Evolutionary conservation across 2,329 filamentous ascomycete species (phyloP).

Genomic region (Ophiostoma perfectum): DNA sequence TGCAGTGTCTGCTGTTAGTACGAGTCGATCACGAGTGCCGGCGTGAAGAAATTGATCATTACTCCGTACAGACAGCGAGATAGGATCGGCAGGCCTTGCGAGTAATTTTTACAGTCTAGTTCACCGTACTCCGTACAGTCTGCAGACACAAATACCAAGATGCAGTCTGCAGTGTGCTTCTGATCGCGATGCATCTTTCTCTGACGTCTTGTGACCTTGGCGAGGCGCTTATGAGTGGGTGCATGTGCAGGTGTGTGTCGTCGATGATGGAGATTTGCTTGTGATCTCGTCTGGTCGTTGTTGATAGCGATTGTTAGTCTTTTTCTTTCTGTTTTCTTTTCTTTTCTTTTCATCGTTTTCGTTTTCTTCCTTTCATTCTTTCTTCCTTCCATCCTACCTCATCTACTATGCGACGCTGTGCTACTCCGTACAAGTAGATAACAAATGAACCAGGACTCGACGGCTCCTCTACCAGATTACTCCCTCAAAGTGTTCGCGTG

Average conservation of each 20-base stretch:
- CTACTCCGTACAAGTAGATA: too few relatives aligned
- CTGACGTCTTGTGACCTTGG: conserved; percentile 8
- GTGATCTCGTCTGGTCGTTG: background rate
- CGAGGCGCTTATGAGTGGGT: background rate
- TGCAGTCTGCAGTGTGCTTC: background rate
- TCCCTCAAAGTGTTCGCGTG: too few relatives aligned
- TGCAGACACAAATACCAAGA: background rate
- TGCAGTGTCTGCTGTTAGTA: too few relatives aligned
- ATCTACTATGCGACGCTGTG: too few relatives aligned
- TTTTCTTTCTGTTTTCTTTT: background rate
- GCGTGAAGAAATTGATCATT: too few relatives aligned
- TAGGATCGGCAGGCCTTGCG: background rate
- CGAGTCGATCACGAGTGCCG: too few relatives aligned
- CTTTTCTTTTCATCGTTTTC: background rate
- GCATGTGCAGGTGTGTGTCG: background rate
- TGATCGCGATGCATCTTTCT: background rate
- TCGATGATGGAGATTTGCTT: background rate
- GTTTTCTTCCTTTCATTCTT: background rate
- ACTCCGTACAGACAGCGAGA: background rate
- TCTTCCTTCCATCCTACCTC: too few relatives aligned
- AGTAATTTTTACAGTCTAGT: too few relatives aligned
- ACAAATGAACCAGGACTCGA: too few relatives aligned
- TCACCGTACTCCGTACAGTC: too few relatives aligned
- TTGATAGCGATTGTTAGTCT: background rate
- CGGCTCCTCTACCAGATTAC: too few relatives aligned